A percentile compares a stretch with the other conserved stretches of the same genome.
These are phyloP conservation scores for Pseudocercospora cruenta DNA, from an alignment of 2,329 filamentous ascomycete species.

Conservation along the genomic window DNA sequence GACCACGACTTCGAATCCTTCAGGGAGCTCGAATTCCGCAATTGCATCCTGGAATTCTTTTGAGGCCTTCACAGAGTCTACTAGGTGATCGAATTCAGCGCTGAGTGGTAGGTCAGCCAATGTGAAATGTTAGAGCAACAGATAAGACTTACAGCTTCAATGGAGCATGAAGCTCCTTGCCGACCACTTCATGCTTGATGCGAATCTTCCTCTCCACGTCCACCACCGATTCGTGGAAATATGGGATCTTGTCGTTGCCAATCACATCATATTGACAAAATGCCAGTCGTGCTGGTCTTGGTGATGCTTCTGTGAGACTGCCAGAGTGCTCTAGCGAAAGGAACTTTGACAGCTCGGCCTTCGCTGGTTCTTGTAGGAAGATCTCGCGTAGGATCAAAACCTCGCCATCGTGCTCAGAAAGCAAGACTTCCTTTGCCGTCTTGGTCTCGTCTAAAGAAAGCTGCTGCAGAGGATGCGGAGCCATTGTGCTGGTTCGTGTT, in stretches of 20 bases:
- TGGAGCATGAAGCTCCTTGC: conserved; percentile 36
- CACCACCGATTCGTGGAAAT: conserved; percentile 58
- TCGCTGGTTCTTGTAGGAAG: conserved; percentile 38
- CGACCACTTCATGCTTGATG: conserved; percentile 36
- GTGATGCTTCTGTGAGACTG: conserved; percentile 24
- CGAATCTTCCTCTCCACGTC: conserved; percentile 30
- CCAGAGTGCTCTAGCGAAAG: conserved; percentile 36
- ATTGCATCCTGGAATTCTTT: conserved; percentile 34
- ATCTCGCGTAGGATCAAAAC: conserved; percentile 35
- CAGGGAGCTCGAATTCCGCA: conserved; percentile 34
- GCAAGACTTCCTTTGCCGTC: conserved; percentile 29
- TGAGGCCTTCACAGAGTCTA: conserved; percentile 56
- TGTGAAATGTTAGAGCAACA: not conserved
- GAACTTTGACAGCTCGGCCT: conserved; percentile 34
- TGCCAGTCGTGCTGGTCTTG: conserved; percentile 49
- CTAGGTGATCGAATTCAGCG: conserved; percentile 44
- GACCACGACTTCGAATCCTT: conserved; percentile 36
- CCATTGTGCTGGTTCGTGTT: conserved; percentile 10
- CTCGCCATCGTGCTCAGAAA: conserved; percentile 29
- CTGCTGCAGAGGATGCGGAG: conserved; percentile 26
- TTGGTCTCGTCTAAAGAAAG: conserved; percentile 31
- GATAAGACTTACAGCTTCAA: conserved; percentile 33
- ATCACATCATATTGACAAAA: conserved; percentile 62
- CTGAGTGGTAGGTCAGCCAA: conserved; percentile 33
- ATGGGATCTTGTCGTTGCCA: conserved; percentile 53